Percentiles rank a stretch among this genome's conserved stretches.
Conservation (phyloP, 2,329 filamentous ascomycete species). For the Phialocephala sp. region DNA sequence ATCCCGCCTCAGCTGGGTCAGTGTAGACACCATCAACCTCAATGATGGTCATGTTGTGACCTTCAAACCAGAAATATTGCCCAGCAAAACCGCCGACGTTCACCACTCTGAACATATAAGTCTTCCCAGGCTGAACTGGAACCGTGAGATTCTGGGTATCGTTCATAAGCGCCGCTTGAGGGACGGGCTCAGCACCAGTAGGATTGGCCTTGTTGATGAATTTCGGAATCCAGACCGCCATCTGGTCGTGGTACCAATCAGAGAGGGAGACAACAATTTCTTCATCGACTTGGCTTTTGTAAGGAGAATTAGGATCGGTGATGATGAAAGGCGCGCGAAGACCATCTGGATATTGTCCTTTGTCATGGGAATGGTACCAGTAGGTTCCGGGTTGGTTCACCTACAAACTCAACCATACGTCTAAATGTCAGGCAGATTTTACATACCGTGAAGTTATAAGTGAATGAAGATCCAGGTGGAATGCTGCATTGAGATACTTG, state of each 20-base stretch:
- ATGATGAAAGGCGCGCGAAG: conserved; percentile 62
- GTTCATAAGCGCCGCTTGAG: conserved; percentile 72
- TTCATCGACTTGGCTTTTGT: conserved; percentile 55
- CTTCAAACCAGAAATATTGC: conserved; percentile 71
- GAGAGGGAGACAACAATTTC: conserved; percentile 62
- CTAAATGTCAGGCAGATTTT: conserved; percentile 3
- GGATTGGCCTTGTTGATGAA: conserved; percentile 56
- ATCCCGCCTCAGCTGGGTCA: conserved; percentile 61
- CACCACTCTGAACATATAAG: conserved; percentile 74
- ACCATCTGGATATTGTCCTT: conserved; percentile 63
- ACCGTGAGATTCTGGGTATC: conserved; percentile 68
- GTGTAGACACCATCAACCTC: conserved; percentile 76
- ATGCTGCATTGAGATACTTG: conserved; percentile 73
- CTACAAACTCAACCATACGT: conserved; percentile 46
- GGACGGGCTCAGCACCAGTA: conserved; percentile 64
- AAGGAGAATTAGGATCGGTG: conserved; percentile 56
- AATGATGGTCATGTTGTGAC: conserved; percentile 70
- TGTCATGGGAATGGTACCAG: conserved; percentile 72
- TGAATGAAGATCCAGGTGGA: conserved; percentile 66
- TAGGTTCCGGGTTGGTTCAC: conserved; percentile 73
- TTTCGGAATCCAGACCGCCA: conserved; percentile 48
- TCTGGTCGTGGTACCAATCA: conserved; percentile 66
- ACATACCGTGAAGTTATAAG: conserved; percentile 69
- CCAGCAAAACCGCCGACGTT: conserved; percentile 76
- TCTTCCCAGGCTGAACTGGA: conserved; percentile 67